A percentile compares a stretch with the other conserved stretches of the same genome.
Evolutionary conservation across 2,329 filamentous ascomycete genomes (phyloP).

Genomic region (Aspergillus ibericus): DNA sequence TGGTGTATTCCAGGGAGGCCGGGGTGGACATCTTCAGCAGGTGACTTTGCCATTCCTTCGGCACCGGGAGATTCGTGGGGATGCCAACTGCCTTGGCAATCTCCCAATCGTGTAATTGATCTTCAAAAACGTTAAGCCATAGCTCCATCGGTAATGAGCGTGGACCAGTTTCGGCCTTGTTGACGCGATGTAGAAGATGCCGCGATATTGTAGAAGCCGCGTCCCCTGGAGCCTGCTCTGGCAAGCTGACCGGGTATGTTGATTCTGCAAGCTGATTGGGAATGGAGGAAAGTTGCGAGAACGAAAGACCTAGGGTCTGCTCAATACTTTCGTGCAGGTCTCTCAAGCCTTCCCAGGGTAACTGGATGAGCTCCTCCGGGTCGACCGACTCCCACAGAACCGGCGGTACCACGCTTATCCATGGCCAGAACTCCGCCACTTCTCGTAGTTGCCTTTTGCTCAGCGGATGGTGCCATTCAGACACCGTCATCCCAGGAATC

Average conservation of each 20-base stretch:
- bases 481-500: conserved; percentile 82
- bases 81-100: conserved; percentile 77
- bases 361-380: conserved; percentile 49
- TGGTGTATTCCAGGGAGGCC: conserved; percentile 78
- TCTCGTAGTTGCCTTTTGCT: conserved; percentile 86
- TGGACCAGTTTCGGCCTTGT: conserved; percentile 21
- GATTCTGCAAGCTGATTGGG: conserved; percentile 6
- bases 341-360: conserved; percentile 52
- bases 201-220: conserved; percentile 30
- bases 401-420: conserved; percentile 78
- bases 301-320: conserved; percentile 16
- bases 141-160: conserved; percentile 72
- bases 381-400: conserved; percentile 78
- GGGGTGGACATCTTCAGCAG: conserved; percentile 65
- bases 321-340: conserved; percentile 35
- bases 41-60: conserved; percentile 69
- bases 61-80: conserved; percentile 73
- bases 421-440: conserved; percentile 79
- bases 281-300: conserved; percentile 14
- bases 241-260: neutral
- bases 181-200: conserved; percentile 24
- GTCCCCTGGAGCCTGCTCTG: conserved; percentile 49
- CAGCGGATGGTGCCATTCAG: conserved; percentile 88
- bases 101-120: conserved; percentile 87
- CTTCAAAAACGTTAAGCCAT: conserved; percentile 79